Base-by-base conservation (phyloP, 345 rosid genomes). In the Luvunga scandens region DNA sequence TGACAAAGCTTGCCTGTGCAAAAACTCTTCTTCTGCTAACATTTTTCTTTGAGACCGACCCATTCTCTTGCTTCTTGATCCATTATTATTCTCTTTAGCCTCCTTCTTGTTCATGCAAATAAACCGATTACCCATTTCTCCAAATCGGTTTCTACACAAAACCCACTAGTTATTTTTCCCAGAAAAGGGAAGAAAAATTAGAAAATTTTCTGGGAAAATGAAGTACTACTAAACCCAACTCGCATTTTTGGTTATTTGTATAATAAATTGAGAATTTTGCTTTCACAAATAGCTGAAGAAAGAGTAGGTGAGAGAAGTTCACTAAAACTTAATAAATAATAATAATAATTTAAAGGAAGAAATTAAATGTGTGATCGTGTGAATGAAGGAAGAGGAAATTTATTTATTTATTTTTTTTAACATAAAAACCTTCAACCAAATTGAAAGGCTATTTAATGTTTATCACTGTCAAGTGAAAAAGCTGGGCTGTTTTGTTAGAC, bases 1-100 rank as follows among this genome's bases (percentile, higher is more conserved):
- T 31, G 99, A 96, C 13, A 96, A 75, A 85, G 97, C 97, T 87
- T 94, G 96, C 30, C 93, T 90, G 80, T 95, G 99, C 83, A 95
- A 77, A 53, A 90, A 70, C 90, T 95, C 99, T 83, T 96, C 99
- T 45, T 96, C 99, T 1, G 91, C 87, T 78, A 87, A 85, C 85
- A 88, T 69, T 81, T 96, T 96, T 83, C 97, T 93, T 77, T 93
- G 97, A 7, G 99, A 95, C 76, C 92, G 84, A 28, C 93, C 93
- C 83, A 89, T 69, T 68, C 97, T 83, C 86, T 85, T 95, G 86
- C 99, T 93, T 77, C 83, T 92, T 4, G 97, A 90, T 85, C 91
- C 97, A 77, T 13, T 45, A 45, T 45, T 45, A 45, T 77, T 82
- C 39, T 81, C 85, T 80, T 71, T 85, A 73, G 61, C 53, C 4